A percentile compares a stretch with the other conserved stretches of the same genome.
Evolutionary conservation across 106 monocot species (phyloP).

Genomic region (Alisma plantagoaquatica): DNA sequence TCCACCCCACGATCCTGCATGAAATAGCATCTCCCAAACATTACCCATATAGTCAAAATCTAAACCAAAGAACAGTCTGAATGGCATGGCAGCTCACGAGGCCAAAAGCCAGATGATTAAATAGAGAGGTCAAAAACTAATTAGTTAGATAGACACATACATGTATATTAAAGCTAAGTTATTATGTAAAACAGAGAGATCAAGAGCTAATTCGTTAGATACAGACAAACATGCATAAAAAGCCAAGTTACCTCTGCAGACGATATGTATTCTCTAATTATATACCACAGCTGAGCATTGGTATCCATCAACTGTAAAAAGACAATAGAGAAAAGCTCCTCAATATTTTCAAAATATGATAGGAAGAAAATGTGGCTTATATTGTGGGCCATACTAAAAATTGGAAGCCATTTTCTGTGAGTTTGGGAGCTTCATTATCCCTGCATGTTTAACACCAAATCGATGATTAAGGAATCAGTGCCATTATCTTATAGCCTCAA

Average conservation of each 20-base stretch:
- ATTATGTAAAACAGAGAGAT: not conserved
- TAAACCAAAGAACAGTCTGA: too few species aligned
- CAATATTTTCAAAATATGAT: slow-evolving; percentile 1
- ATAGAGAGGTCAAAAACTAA: too few species aligned
- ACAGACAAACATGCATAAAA: not conserved
- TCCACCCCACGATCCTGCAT: slow-evolving; percentile 92
- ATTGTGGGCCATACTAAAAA: slow-evolving; percentile 57
- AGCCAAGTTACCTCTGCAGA: slow-evolving; percentile 67
- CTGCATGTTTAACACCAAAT: slow-evolving; percentile 20
- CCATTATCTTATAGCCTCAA: too few species aligned
- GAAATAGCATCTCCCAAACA: too few species aligned
- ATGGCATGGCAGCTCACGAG: too few species aligned
- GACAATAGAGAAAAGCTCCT: slow-evolving; percentile 11
- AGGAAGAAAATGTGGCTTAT: not conserved
- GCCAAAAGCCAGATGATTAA: too few species aligned
- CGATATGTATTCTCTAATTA: slow-evolving; percentile 96
- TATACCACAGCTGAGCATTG: slow-evolving; percentile 97
- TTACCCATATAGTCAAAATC: too few species aligned
- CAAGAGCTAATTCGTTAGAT: not conserved
- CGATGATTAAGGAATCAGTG: not conserved
- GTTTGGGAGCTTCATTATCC: slow-evolving; percentile 81
- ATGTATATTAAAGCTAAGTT: not conserved
- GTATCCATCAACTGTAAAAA: slow-evolving; percentile 86
- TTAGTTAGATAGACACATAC: too few species aligned
- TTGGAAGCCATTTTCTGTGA: slow-evolving; percentile 95